Conservation (phyloP, 2,329 filamentous ascomycete species). For the Parafenestella ontariensis region DNA sequence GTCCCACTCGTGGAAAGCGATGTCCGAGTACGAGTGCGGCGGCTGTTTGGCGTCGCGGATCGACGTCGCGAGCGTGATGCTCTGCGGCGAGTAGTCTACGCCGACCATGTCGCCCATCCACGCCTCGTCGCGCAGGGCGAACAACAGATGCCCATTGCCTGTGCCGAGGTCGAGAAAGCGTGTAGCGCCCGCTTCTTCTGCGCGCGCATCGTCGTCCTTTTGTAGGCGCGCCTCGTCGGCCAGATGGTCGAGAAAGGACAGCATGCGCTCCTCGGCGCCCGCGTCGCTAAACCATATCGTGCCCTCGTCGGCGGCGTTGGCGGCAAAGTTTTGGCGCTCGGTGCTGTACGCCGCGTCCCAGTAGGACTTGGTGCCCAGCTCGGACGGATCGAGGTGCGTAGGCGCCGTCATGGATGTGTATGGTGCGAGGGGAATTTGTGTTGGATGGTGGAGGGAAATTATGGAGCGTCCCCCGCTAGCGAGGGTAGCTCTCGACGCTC, state of each 20-base stretch:
- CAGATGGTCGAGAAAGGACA: constrained; percentile 67
- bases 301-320: constrained; percentile 79
- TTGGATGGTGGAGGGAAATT: no score
- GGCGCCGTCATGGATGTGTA: constrained; percentile 23
- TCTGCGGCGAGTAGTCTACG: constrained; percentile 83
- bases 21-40: constrained; percentile 38
- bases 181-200: constrained; percentile 31
- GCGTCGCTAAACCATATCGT: constrained; percentile 98
- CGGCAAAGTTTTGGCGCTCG: constrained; percentile 74
- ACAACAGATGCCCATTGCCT: constrained; percentile 92
- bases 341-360: constrained; percentile 72
- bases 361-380: constrained; percentile 79
- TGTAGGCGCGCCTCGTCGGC: constrained; percentile 56
- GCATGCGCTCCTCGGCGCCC: constrained; percentile 80
- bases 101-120: constrained; percentile 79
- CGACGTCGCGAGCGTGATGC: constrained; percentile 74
- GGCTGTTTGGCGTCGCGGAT: constrained; percentile 56
- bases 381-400: constrained; percentile 71
- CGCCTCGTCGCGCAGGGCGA: constrained; percentile 72
- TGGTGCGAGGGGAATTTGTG: no score
- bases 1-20: constrained; percentile 63
- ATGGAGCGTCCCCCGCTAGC: no score
- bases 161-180: constrained; percentile 92
- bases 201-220: constrained; percentile 37
- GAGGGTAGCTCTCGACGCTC: no score